Evolutionary conservation across 371 early-diverging fungal species (phyloP), one percentile per base, ranked within the genome.

Genomic region (Saksenaea oblongispora): DNA sequence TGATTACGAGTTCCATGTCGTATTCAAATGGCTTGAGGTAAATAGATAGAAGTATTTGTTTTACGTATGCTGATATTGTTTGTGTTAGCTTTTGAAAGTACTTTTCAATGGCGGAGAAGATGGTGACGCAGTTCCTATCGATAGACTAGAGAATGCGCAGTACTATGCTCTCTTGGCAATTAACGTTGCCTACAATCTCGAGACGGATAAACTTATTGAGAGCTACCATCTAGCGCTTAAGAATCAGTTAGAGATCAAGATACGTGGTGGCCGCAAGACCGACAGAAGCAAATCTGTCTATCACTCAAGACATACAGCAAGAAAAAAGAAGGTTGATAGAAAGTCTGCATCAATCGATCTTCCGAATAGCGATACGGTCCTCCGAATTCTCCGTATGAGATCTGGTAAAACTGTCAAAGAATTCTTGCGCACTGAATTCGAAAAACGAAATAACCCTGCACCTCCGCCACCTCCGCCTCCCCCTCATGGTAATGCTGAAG

Each of bases 21-120:
- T 92, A 17, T 83, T 82, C 59, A 89, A 88, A 59, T 76, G 84
- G 71, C 54, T 85, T 15, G 82, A 84, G 76, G 84, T 82, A 78
- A 65, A 54, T 41, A 54, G 22, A 15, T n/a, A n/a, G 14, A 37
- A 42, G 2, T 14, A 27, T 39, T 4, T 28, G 15, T 34, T n/a
- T 17, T 3, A 27, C 31, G 62, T 5, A 31, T 57, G 42, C 27
- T 47, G 35, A 34, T 27, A 56, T 51, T 9, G 47, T 39, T 51
- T 39, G 26, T 59, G 77, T 22, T 73, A 89, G 73, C 80, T 92
- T 27, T 79, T 95, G 54, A 87, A 88, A 70, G 78, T 91, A 60
- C 90, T 92, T 65, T 87, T 95, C 72, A 86, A 92, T 58, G 95
- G 92, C 9, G 94, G 91, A 15, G 89, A 89, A 56, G 88, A 86